Evolutionary conservation across 2,329 filamentous ascomycete species (phyloP).

Genomic region (Hypoxylon sp.): DNA sequence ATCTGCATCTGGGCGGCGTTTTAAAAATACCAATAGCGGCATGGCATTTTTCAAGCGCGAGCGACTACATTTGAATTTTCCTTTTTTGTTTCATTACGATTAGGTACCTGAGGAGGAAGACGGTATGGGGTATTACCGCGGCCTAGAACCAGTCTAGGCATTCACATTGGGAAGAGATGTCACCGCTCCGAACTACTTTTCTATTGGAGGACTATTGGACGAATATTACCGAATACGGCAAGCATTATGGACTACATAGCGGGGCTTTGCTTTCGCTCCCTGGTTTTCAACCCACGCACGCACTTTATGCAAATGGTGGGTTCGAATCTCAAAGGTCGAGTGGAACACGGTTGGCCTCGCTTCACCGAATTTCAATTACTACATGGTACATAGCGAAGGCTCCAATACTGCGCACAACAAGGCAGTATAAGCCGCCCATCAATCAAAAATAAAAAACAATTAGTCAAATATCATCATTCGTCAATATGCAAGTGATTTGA

Average conservation of each 20-base stretch:
- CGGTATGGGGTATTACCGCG: constrained; percentile 39
- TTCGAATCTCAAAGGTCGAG: constrained; percentile 50
- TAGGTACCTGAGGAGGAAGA: constrained; percentile 20
- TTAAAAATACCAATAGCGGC: constrained; percentile 54
- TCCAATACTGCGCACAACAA: constrained; percentile 24
- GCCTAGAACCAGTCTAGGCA: constrained; percentile 43
- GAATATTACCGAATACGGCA: constrained; percentile 51
- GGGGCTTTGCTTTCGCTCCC: constrained; percentile 50
- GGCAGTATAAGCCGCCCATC: constrained; percentile 33
- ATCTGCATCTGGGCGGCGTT: constrained; percentile 58
- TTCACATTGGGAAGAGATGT: constrained; percentile 44
- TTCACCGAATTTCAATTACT: constrained; percentile 41
- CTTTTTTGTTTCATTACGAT: constrained; percentile 41
- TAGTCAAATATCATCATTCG: constrained; percentile 31
- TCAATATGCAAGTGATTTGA: constrained; percentile 23
- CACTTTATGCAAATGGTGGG: constrained; percentile 26
- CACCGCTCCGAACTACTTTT: constrained; percentile 52
- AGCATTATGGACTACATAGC: constrained; percentile 33
- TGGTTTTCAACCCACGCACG: constrained; percentile 44
- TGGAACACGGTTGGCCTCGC: constrained; percentile 44
- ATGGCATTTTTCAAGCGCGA: constrained; percentile 53
- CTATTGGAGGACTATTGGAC: constrained; percentile 47
- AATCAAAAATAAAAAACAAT: constrained; percentile 32
- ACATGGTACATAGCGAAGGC: constrained; percentile 43
- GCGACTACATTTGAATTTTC: constrained; percentile 49